A percentile compares a stretch with the other conserved stretches of the same genome.
These are phyloP conservation scores for Calonectria crousiana DNA, from an alignment of 2,329 filamentous ascomycete species.

Conservation along the genomic window DNA sequence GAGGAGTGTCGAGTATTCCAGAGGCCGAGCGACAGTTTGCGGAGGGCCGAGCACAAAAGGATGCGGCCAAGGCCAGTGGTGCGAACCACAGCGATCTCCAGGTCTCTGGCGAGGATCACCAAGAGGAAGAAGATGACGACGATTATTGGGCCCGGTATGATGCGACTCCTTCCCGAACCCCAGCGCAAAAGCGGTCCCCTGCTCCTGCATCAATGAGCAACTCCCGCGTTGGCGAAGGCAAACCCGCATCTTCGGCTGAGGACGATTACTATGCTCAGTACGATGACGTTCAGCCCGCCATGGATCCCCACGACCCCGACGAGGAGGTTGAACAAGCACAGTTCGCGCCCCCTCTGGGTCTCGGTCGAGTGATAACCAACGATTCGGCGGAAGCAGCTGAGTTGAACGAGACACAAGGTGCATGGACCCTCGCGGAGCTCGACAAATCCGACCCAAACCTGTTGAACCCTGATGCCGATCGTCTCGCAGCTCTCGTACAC, in stretches of 20 bases:
- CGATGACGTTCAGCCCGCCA: conserved; percentile 81
- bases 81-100: conserved; percentile 27
- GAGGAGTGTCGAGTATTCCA: conserved; percentile 62
- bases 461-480: conserved; percentile 42
- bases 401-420: conserved; percentile 47
- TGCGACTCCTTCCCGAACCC: conserved; percentile 74
- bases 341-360: conserved; percentile 50
- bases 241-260: conserved; percentile 60
- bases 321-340: conserved; percentile 62
- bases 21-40: conserved; percentile 72
- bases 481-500: conserved; percentile 60
- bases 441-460: conserved; percentile 53
- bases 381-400: conserved; percentile 35
- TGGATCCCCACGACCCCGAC: conserved; percentile 86
- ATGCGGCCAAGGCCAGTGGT: conserved; percentile 28
- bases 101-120: conserved; percentile 29
- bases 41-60: conserved; percentile 46
- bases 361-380: conserved; percentile 30
- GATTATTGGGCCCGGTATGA: conserved; percentile 87
- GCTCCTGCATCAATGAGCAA: conserved; percentile 60
- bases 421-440: conserved; percentile 60
- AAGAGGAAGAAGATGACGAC: conserved; percentile 76
- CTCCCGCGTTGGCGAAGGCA: conserved; percentile 35
- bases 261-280: conserved; percentile 84
- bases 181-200: conserved; percentile 72